A percentile compares a stretch with the other conserved stretches of the same genome.
Conservation (phyloP, 164 flowering plant species). For the Aristolochia californica region DNA sequence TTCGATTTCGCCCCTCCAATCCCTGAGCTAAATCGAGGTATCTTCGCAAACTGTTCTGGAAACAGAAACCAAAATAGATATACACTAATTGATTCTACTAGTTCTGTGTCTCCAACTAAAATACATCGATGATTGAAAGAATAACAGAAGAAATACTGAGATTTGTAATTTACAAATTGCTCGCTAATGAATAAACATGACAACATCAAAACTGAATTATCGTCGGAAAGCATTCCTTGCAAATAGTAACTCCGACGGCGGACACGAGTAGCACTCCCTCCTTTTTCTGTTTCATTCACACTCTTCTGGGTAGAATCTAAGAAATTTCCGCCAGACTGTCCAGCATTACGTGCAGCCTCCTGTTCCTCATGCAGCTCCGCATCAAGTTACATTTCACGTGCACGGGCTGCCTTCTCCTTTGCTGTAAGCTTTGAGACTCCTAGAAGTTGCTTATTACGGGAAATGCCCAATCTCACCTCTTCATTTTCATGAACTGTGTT, state of each 20-base stretch:
- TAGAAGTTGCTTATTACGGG: conserved; percentile 25
- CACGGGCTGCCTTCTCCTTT: conserved; percentile 84
- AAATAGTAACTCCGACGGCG: conserved; percentile 61
- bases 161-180: background rate
- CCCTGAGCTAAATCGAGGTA: too few relatives aligned
- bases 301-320: conserved; percentile 66
- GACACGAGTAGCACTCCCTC: conserved; percentile 86
- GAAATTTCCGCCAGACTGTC: conserved; percentile 34
- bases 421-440: conserved; percentile 56
- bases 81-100: too few relatives aligned
- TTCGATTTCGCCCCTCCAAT: too few relatives aligned
- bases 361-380: conserved; percentile 87
- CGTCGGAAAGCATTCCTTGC: conserved; percentile 85
- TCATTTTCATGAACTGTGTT: too few relatives aligned
- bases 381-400: conserved; percentile 77
- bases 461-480: background rate
- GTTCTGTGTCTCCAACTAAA: too few relatives aligned
- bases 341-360: conserved; percentile 31
- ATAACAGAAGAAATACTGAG: background rate
- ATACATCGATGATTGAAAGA: too few relatives aligned
- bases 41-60: too few relatives aligned
- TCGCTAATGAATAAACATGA: background rate
- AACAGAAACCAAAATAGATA: too few relatives aligned
- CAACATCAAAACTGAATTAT: too few relatives aligned
- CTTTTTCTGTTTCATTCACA: conserved; percentile 76